Evolutionary conservation across 1,284 basidiomycete species (phyloP).

Genomic region (Fomitopsis pinicola): DNA sequence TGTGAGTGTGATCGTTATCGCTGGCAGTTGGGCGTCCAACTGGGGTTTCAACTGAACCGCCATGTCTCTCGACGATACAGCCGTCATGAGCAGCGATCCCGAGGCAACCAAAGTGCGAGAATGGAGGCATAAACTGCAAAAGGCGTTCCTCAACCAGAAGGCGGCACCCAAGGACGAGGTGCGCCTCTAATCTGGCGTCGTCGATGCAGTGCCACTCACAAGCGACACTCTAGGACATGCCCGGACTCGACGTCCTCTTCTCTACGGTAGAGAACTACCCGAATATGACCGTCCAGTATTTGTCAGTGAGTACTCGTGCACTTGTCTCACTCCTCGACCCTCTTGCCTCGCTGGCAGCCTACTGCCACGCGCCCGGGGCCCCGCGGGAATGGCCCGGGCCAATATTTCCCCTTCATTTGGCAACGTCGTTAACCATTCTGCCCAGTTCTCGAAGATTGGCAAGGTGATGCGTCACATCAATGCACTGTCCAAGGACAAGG

Average conservation of each 20-base stretch:
- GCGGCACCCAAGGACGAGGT: constrained; percentile 53
- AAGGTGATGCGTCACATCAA: constrained; percentile 98
- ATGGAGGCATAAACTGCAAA: constrained; percentile 90
- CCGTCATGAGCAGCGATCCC: constrained; percentile 42
- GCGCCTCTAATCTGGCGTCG: constrained; percentile 11
- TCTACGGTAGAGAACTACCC: constrained; percentile 81
- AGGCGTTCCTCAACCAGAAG: constrained; percentile 76
- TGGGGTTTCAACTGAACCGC: background rate
- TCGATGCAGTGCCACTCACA: constrained; percentile 5
- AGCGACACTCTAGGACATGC: constrained; percentile 61
- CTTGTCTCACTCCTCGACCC: background rate
- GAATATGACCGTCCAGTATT: constrained; percentile 80
- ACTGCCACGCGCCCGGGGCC: constrained; percentile 14
- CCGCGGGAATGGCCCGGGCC: constrained; percentile 16
- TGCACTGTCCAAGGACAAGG: constrained; percentile 55
- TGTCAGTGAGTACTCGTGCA: constrained; percentile 49
- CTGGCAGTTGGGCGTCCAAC: background rate
- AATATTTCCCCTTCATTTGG: constrained; percentile 11
- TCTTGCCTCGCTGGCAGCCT: constrained; percentile 16
- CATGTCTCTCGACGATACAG: constrained; percentile 6
- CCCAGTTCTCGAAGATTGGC: constrained; percentile 90
- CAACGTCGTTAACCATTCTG: constrained; percentile 15
- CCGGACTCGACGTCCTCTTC: constrained; percentile 73
- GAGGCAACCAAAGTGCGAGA: constrained; percentile 77
- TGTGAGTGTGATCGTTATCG: constrained; percentile 30